Conservation (phyloP, 805 yeast genomes). For the Jamesozyma rosinii region DNA sequence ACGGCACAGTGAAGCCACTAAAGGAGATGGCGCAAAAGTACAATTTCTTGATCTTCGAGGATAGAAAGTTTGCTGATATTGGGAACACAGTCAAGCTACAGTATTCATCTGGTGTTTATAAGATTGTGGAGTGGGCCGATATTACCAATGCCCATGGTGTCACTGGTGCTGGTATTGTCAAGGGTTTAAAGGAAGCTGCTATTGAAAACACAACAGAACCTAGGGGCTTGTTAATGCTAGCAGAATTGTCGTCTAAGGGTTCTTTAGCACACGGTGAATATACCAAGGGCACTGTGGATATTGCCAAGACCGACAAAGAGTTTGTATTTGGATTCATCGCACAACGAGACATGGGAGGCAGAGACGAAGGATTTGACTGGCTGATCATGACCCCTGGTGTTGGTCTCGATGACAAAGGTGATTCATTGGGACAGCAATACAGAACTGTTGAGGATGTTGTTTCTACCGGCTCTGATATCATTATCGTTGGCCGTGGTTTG, state of each 20-base stretch:
- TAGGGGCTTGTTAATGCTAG: constrained; percentile 87
- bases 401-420: constrained; percentile 94
- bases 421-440: constrained; percentile 91
- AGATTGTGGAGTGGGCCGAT: constrained; percentile 90
- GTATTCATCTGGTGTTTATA: constrained; percentile 81
- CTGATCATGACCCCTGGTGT: constrained; percentile 97
- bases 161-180: constrained; percentile 88
- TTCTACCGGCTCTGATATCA: constrained; percentile 80
- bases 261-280: constrained; percentile 89
- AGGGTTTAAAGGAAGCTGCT: constrained; percentile 78
- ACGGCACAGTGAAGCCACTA: constrained; percentile 68
- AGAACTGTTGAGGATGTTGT: constrained; percentile 84
- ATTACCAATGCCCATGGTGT: constrained; percentile 97
- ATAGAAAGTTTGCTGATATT: constrained; percentile 95
- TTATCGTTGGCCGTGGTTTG: constrained; percentile 96
- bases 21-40: constrained; percentile 66
- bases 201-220: constrained; percentile 59
- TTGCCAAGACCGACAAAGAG: constrained; percentile 76
- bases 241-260: constrained; percentile 91
- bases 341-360: constrained; percentile 77
- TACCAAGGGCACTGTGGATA: constrained; percentile 78
- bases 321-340: constrained; percentile 97
- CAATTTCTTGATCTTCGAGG: constrained; percentile 88
- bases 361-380: constrained; percentile 87
- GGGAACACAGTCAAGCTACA: constrained; percentile 96